Evolutionary conservation across 306 rosid species (phyloP), one percentile per base, ranked within the genome.

Genomic region (Trifolium fragiferum): DNA sequence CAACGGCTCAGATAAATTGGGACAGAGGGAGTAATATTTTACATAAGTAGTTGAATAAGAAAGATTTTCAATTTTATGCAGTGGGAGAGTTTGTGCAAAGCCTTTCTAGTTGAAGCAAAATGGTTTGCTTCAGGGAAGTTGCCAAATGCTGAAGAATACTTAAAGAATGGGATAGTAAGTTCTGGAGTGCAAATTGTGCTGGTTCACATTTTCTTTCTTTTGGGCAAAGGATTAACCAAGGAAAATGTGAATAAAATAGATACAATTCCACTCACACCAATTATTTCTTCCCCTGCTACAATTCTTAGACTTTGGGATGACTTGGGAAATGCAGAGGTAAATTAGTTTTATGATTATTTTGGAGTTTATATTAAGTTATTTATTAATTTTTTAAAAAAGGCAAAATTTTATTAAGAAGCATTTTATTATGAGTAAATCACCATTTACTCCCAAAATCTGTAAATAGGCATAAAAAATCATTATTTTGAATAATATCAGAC

Each of bases 291-390:
- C 0, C 8, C 80, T 1, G 91, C 92, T 11, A 76, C 86, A 14
- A 83, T 91, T 68, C 85, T 89, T 38, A 78, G 97, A 9, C 97
- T 89, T 37, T 91, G 95, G 92, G 95, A 91, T 62, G 97, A 89
- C 71, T 76, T 91, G 40, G 95, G 91, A 78, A 86, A 54, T 76
- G 91, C 92, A 8, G 20, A 80, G 93, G 90, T 84, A 82, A 41
- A 30, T 30, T 0, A 4, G 30, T 72, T 73, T 61, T 20, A 20
- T 54, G 4, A 47, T 47, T 4, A 46, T 6, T 44, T 6, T 14
- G 15, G 18, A 46, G 18, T 14, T 46, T 14, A 13, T 12, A 12
- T 14, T 44, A 4, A 5, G 7, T 44, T 44, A 44, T 11, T 41
- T 41, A 4, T 3, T 25, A 25, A 25, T 25, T 25, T 25, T 2